Evolutionary conservation across 164 flowering plant species (phyloP), one percentile per base, ranked within the genome.

Genomic region (Magnolia changhungtana): DNA sequence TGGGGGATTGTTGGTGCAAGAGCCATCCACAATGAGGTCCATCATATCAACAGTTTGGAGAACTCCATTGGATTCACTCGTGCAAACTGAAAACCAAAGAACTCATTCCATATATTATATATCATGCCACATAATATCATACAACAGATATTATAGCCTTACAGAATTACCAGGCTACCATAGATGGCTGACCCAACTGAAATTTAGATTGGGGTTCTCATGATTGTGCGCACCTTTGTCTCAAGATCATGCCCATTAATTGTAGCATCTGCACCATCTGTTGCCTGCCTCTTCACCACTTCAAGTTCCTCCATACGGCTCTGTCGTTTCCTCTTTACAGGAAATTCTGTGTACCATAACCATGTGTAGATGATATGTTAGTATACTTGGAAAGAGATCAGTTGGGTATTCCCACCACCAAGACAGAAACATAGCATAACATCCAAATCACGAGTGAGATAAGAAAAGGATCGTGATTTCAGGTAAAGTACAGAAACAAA

Each of bases 261-360:
- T 73, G 61, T 58, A 51, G 27, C 73, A 63, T 73, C 80, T 71
- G 37, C 64, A 74, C 63, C 79, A 13, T 64, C n/a, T 50, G 69
- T 75, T 18, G 78, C 83, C 66, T 37, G 84, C 76, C 80, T 77
- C 76, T 83, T 87, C 74, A 73, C 65, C 49, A 37, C 74, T 77
- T 69, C 85, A 64, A 66, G 73, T 73, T 76, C 86, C 63, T 55
- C 52, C 3, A 69, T 37, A 74, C 72, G 76, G 73, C 21, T 76
- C 65, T 73, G 75, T 45, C 76, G 82, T 72, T 79, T 88, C 82
- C 92, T 88, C 86, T 89, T 92, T 24, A 66, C 21, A 24, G 68
- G 49, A 73, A 59, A 49, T 51, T 80, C 91, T 88, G 80, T 61
- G 61, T 29, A 27, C 59, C 63, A 63, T 23, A 67, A 67, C 71